Evolutionary conservation across 2,329 filamentous ascomycete species (phyloP).

Genomic region (Hymenoscyphus fraxineus): DNA sequence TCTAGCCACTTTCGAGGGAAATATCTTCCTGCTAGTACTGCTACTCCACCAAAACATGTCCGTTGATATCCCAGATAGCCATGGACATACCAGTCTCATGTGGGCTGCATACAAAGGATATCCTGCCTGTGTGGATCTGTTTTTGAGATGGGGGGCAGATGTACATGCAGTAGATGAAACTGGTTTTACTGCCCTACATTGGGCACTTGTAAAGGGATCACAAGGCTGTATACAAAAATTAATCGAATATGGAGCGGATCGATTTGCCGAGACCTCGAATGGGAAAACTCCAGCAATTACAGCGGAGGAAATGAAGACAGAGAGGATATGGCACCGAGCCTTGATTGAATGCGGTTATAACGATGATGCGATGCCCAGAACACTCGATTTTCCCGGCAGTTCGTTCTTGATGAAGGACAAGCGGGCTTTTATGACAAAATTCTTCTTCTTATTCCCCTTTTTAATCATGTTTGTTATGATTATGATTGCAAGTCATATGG

Average conservation of each 20-base stretch:
- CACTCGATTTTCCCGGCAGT: constrained; percentile 67
- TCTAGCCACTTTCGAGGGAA: constrained; percentile 94
- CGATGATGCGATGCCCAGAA: constrained; percentile 67
- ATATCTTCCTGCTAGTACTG: constrained; percentile 82
- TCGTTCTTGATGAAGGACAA: constrained; percentile 73
- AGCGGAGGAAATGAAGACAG: constrained; percentile 85
- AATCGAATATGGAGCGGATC: constrained; percentile 90
- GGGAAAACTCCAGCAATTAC: constrained; percentile 88
- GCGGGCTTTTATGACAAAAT: constrained; percentile 72
- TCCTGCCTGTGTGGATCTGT: constrained; percentile 85
- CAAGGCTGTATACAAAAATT: constrained; percentile 87
- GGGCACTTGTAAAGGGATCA: constrained; percentile 92
- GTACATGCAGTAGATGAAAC: constrained; percentile 88
- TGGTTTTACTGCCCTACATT: constrained; percentile 91
- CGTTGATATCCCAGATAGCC: constrained; percentile 83
- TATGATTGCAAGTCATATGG: constrained; percentile 68
- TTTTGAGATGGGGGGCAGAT: constrained; percentile 91
- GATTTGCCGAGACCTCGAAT: constrained; percentile 82
- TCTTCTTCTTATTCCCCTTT: constrained; percentile 89
- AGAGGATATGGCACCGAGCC: constrained; percentile 75
- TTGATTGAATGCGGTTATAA: constrained; percentile 82
- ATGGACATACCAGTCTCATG: constrained; percentile 93
- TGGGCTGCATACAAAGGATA: constrained; percentile 99
- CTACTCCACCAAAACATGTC: constrained; percentile 93
- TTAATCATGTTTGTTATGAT: constrained; percentile 68